Evolutionary conservation across 371 early-diverging fungal species (phyloP), one percentile per base, ranked within the genome.

Genomic region (Mucor plumbeus): DNA sequence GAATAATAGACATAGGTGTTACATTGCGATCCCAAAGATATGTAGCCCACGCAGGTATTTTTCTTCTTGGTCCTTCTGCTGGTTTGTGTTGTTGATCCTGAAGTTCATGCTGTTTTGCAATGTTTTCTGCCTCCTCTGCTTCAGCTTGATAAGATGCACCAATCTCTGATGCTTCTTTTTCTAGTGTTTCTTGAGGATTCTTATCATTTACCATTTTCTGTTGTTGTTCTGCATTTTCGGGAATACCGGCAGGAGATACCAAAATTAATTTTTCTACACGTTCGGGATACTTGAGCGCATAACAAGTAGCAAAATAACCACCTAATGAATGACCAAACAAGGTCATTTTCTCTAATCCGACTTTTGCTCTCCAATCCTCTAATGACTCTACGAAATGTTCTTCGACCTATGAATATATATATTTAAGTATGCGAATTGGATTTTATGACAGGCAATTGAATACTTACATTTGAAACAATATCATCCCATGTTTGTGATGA

Each of bases 191-290:
- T 48, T 79, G 71, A 10, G 79, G 79, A 15, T 72, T 48, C 4
- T 56, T 66, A 4, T 64, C 53, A 15, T 70, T 61, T 64, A 74
- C 69, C 17, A 21, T 31, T 33, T 64, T 33, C 68, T 7, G 63
- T 62, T 41, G 67, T 61, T 77, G 75, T 6, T 75, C 71, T 26
- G 87, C 82, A 41, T 72, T 72, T 55, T 82, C 80, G 4, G 90
- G 85, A 9, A 90, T 79, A 48, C 90, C 90, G 43, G 85, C 88
- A 48, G 99, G 99, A 31, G 95, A 95, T 6, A 94, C 90, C 11
- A 98, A 85, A 35, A 97, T 86, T 41, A 98, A 84, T 68, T 92
- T 92, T 63, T 94, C 92, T n/a, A 98, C 96, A 13, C 89, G 85
- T 48, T 92, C 79, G 3, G 97, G 96, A 69, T 96, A 92, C 70